Base-by-base conservation (phyloP, 441 rosid species). In the Mallotus repandus region DNA sequence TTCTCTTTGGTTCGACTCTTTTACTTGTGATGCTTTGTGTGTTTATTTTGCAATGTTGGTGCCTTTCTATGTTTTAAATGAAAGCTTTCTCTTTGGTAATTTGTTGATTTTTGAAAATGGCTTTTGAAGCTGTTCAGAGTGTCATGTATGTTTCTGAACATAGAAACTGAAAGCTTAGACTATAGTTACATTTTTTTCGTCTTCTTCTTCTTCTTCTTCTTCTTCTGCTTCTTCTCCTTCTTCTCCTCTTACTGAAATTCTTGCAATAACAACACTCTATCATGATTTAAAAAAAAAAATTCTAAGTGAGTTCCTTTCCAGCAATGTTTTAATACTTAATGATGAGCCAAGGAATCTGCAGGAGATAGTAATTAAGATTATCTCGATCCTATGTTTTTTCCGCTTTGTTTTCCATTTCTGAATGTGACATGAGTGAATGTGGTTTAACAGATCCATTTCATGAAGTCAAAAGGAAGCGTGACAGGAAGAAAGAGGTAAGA, bases 401-500 rank as follows among this genome's bases (percentile, higher is more conserved):
- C 14, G 15, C 55, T 66, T 60, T 15, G 13, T 66, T 41, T 60
- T 49, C 57, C 10, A 5, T 53, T 68, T 50, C 70, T 55, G 19
- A 56, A 41, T 58, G 66, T 78, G 67, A 78, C 41, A 11, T 63
- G 50, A 76, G 29, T 80, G n/a, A 58, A 15, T 68, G 35, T 79
- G 68, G 75, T 70, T 81, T 64, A 64, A 73, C 89, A 94, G 98
- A 86, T 86, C 76, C 97, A 74, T 94, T 94, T 81, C 97, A 78
- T 67, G 97, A 89, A 86, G 98, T 94, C 68, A 92, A 83, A 82
- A 89, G 92, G 59, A 94, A 85, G 75, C 95, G 96, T 22, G 97
- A 88, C 74, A 84, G 81, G 80, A 90, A 78, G 69, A 94, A 92
- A 82, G 97, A 92, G 89, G 98, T 92, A 84, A 58, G 66, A 22